Percentiles rank a stretch among this genome's conserved stretches.
Conservation (phyloP, 2,329 filamentous ascomycete species). For the Ciborinia camelliae region DNA sequence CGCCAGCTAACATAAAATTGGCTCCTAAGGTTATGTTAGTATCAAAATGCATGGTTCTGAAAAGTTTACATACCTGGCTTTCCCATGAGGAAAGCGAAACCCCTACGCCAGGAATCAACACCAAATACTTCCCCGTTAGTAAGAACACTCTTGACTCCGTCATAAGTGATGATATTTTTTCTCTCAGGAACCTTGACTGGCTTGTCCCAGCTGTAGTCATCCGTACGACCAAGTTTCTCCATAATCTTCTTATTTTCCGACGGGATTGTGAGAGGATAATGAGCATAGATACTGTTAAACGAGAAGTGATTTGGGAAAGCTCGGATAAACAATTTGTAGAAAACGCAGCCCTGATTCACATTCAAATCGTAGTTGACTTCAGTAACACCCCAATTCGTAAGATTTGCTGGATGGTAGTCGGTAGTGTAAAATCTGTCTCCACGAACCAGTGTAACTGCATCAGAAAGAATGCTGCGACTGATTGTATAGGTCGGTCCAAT, state of each 20-base stretch:
- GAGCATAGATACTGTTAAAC: conserved; percentile 77
- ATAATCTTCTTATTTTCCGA: conserved; percentile 69
- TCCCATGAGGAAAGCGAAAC: conserved; percentile 19
- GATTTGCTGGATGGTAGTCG: conserved; percentile 51
- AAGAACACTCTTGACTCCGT: conserved; percentile 33
- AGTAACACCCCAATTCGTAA: conserved; percentile 81
- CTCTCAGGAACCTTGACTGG: conserved; percentile 19
- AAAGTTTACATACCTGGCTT: conserved; percentile 17
- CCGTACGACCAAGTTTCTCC: conserved; percentile 50
- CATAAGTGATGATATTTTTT: conserved; percentile 17
- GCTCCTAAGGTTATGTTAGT: conserved; percentile 28
- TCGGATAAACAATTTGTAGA: conserved; percentile 76
- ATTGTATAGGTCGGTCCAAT: conserved; percentile 50
- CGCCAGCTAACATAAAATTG: conserved; percentile 56
- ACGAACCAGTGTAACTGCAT: conserved; percentile 56
- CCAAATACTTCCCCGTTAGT: conserved; percentile 34
- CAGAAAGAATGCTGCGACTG: conserved; percentile 53
- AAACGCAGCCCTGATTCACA: conserved; percentile 64
- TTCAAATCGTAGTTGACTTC: conserved; percentile 63
- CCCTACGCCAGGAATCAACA: conserved; percentile 30
- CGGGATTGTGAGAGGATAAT: conserved; percentile 59
- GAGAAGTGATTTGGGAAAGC: conserved; percentile 78
- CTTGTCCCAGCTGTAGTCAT: conserved; percentile 29
- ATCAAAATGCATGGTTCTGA: neutral
- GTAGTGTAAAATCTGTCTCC: conserved; percentile 54